Evolutionary conservation across 2,329 filamentous ascomycete genomes (phyloP), one percentile per base, ranked within the genome.

Genomic region (Penicillium frequentans): DNA sequence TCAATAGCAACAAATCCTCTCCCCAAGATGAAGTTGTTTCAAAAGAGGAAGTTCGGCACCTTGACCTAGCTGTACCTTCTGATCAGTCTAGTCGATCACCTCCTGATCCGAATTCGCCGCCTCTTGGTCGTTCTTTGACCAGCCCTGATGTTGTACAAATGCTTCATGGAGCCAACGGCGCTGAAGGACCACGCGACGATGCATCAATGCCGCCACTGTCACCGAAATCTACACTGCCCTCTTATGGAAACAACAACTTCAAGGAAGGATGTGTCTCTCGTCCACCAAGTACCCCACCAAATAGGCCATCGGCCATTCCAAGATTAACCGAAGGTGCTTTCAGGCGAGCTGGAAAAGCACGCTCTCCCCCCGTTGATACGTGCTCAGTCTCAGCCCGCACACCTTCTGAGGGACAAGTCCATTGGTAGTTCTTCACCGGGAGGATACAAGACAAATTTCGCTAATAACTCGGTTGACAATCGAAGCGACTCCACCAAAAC

Each of bases 11-110:
- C 37, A 52, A 50, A 14, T 54, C 64, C 3, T 59, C 64, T 29
- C 60, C 67, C 5, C 67, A 65, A 39, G 58, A 62, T 35, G 65
- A 68, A 50, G 60, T 65, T 42, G 65, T 66, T 26, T 54, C 82
- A 47, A 77, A 81, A 42, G 79, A 86, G 49, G 81, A 83, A 55
- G 79, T 87, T 19, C 82, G 82, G 44, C 85, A 87, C 70, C 75
- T 88, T 10, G 86, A 89, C 70, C 77, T 88, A 47, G 84, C 83
- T 21, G 73, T 85, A 39, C 63, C 72, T 44, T 59, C 68, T 24
- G 59, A 57, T 47, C 62, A 72, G 29, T 61, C 68, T n/a, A 68
- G 70, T 44, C 55, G 62, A 19, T 47, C 55, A 19, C 56, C 60
- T 4, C 53, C 61, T 21, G 56, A 54, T 39, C 29, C 52, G 9